Percentiles rank a stretch among this genome's conserved stretches.
Evolutionary conservation across 108 stramenopile species (phyloP).

Genomic region (Conticribra weissflogii): DNA sequence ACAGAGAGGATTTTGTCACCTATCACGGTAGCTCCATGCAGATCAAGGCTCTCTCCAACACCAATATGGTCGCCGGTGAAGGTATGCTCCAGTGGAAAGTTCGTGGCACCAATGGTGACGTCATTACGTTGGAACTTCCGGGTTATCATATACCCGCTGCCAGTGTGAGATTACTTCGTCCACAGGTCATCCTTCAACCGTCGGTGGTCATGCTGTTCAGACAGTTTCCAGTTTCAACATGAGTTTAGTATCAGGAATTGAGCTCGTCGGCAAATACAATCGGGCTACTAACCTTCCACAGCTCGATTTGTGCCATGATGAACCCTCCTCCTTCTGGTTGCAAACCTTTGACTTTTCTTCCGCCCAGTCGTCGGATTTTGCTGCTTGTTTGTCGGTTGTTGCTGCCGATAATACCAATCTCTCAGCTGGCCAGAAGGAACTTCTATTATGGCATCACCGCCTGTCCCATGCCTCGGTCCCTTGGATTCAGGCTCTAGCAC

Average conservation of each 20-base stretch:
- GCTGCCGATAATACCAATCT: slow-evolving; percentile 49
- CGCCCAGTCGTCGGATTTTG: neutral
- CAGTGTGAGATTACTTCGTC: slow-evolving; percentile 17
- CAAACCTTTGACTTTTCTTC: slow-evolving; percentile 2
- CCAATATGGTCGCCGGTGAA: slow-evolving; percentile 27
- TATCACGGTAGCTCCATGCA: slow-evolving; percentile 9
- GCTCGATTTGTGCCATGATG: neutral
- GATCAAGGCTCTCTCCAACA: slow-evolving; percentile 22
- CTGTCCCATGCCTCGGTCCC: slow-evolving; percentile 23
- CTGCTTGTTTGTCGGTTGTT: neutral
- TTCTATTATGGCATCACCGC: slow-evolving; percentile 44
- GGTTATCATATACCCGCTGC: slow-evolving; percentile 18
- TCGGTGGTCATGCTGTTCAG: neutral
- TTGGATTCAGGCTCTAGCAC: neutral
- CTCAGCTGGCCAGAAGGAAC: slow-evolving; percentile 38
- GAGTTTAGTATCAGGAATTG: neutral
- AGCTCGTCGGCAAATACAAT: neutral
- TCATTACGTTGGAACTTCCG: slow-evolving; percentile 1
- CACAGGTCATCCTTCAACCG: slow-evolving; percentile 3
- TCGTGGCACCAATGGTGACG: neutral
- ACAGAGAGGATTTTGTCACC: slow-evolving; percentile 17
- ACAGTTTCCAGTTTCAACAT: neutral
- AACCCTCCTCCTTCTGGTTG: slow-evolving; percentile 7
- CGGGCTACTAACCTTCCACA: neutral
- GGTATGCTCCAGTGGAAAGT: slow-evolving; percentile 24